Base-by-base conservation (phyloP, 2,329 filamentous ascomycete genomes). In the Parastagonospora nodorum region DNA sequence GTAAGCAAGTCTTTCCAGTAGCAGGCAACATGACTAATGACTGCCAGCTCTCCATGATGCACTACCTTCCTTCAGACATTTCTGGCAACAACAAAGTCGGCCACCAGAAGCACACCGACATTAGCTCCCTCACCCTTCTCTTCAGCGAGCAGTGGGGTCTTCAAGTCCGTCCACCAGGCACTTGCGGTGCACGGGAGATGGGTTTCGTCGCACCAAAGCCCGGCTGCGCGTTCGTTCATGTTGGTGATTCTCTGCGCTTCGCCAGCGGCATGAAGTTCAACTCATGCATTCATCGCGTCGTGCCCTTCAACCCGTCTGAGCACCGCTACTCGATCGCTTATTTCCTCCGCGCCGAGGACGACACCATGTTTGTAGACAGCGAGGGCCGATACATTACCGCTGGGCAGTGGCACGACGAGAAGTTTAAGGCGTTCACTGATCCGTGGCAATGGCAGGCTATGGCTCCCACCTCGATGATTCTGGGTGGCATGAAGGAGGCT, bases 241-340 rank as follows among this genome's bases (percentile, higher is more conserved):
- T 85, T 12, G 83, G 83, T 51, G 83, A 86, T 74, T 82, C 80
- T 24, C 75, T 85, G 55, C 78, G 82, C 37, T 84, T 84, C 59
- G 78, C 80, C 2, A 79, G 75, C 50, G 79, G 77, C 37, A 77
- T 79, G 69, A 80, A 75, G 50, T 77, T 84, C 71, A 77, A 81
- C 68, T 81, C 79, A 32, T 82, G 80, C 74, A 81, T 84, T 66
- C 82, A 84, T 74, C 75, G 81, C 50, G 82, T 84, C 27, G 80
- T 84, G 15, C 82, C 82, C 0, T 78, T 79, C 53, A 67, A 82
- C 69, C 74, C 76, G 16, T 60, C 66, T 35, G 78, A 83, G 78
- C 78, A 83, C 71, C 78, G 82, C 49, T 84, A 84, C 76, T 82
- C 79, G 8, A 81, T 84, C 55, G 82, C 82, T 11, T 84, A 84